Evolutionary conservation across 2,329 filamentous ascomycete genomes (phyloP).

Genomic region (Fusarium humuli): DNA sequence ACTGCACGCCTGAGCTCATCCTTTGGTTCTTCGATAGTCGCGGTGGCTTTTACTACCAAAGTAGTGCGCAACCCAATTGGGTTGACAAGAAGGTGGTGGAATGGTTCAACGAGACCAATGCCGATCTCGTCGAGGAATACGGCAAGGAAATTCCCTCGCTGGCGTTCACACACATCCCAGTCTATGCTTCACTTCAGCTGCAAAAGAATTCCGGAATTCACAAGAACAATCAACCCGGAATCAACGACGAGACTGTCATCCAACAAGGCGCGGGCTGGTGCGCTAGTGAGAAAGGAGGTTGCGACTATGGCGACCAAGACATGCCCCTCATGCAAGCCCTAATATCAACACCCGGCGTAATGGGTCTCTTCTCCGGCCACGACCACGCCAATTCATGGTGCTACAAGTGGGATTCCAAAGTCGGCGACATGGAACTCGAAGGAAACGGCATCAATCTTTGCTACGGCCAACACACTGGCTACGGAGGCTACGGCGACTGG

Average conservation of each 20-base stretch:
- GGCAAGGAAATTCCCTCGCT: conserved; percentile 56
- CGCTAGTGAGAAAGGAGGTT: conserved; percentile 52
- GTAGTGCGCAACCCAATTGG: conserved; percentile 55
- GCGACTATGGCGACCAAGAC: conserved; percentile 63
- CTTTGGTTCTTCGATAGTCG: conserved; percentile 78
- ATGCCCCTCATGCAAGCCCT: conserved; percentile 72
- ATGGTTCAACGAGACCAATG: conserved; percentile 57
- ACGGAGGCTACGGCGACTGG: conserved; percentile 76
- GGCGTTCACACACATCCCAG: conserved; percentile 63
- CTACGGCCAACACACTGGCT: conserved; percentile 75
- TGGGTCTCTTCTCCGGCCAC: conserved; percentile 72
- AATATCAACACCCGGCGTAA: conserved; percentile 63
- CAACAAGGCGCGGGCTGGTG: conserved; percentile 60
- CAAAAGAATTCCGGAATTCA: conserved; percentile 50
- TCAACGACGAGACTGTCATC: conserved; percentile 59
- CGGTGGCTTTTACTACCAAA: conserved; percentile 65
- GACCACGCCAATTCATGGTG: conserved; percentile 74
- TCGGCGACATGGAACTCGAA: conserved; percentile 59
- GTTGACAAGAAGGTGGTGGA: conserved; percentile 57
- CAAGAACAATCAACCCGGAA: conserved; percentile 56
- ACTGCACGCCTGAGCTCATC: conserved; percentile 56
- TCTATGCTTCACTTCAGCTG: conserved; percentile 46
- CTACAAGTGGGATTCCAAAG: conserved; percentile 59
- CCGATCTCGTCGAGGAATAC: conserved; percentile 45
- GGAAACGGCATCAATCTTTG: conserved; percentile 62